A percentile compares a stretch with the other conserved stretches of the same genome.
phyloP scores from a whole-genome alignment of 345 rosid genomes.

The Balakata baccata region DNA sequence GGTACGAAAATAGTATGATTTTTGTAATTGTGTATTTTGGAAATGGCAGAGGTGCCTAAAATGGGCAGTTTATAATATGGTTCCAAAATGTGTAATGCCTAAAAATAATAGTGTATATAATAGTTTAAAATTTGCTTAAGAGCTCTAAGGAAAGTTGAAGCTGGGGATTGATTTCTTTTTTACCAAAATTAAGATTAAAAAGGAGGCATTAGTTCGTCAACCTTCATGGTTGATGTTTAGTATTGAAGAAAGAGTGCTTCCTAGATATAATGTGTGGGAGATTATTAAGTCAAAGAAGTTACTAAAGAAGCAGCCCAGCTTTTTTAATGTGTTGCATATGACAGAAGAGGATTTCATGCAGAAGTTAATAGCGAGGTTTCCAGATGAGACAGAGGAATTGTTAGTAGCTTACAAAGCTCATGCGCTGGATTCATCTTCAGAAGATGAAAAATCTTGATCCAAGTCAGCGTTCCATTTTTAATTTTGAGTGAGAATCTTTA shows the following conservation, averaged over 20 bases:
- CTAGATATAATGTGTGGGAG: constrained; percentile 37
- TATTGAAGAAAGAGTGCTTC: constrained; percentile 36
- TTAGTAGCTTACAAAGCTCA: constrained; percentile 32
- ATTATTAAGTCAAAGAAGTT: constrained; percentile 29
- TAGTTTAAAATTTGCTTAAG: constrained; percentile 21
- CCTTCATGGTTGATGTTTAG: constrained; percentile 28
- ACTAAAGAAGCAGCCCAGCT: constrained; percentile 27
- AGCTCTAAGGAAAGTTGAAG: constrained; percentile 28
- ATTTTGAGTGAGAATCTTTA: too few species aligned
- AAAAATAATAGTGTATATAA: too few species aligned
- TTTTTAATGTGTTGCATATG: not conserved
- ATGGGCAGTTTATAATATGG: too few species aligned
- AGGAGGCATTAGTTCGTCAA: constrained; percentile 17
- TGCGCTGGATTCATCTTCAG: constrained; percentile 8
- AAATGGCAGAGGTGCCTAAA: too few species aligned
- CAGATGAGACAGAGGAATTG: constrained; percentile 30
- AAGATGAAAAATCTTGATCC: not conserved
- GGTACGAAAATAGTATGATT: too few species aligned
- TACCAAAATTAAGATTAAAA: constrained; percentile 19
- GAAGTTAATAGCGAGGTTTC: constrained; percentile 30
- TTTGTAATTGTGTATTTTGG: too few species aligned
- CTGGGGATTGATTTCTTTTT: constrained; percentile 33
- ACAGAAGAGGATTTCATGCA: constrained; percentile 26
- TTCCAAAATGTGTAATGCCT: too few species aligned
- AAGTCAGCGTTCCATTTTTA: too few species aligned